Evolutionary conservation across 2,329 filamentous ascomycete genomes (phyloP), one percentile per base, ranked within the genome.

Genomic region (Pleurostoma richardsiae): DNA sequence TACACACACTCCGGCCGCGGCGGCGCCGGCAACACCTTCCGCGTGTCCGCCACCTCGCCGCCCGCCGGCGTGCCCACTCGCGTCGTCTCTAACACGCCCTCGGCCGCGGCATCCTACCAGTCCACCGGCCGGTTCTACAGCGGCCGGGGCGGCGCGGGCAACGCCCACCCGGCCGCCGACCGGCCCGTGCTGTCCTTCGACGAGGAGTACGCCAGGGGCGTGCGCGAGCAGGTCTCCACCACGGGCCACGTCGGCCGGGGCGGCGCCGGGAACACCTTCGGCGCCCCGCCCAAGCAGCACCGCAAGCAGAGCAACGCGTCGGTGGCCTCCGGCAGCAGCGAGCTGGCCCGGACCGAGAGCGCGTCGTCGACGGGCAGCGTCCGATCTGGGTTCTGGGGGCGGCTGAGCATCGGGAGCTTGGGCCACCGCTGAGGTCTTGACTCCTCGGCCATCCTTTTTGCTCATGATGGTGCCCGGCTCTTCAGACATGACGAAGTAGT

Each of bases 91-190:
- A 63, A 65, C 6, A 66, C 72, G 26, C 66, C 69, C 44, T 57
- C 63, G 49, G 55, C 67, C 48, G 71, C 75, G 50, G 71, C 74
- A 42, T 68, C 66, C 52, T 53, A 73, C 56, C 54, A 64, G 60
- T 57, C 59, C 53, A 52, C 70, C 40, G 64, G 70, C 49, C 73
- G 76, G 67, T 85, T 85, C 73, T 78, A 82, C 68, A 76, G 76
- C 8, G 83, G 83, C 56, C 80, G 83, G 48, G 83, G 83, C 55
- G 83, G 83, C 48, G 82, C 82, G 3, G 83, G 83, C 58, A 87
- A 86, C 68, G 74, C 80, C 52, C 74, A 75, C 63, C 59, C 68
- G 40, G 63, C 72, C 45, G 62, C 67, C 46, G 70, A 80, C 61
- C 73, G 79, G 42, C 73, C 77, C 57, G 74, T 79, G 56, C 76